Evolutionary conservation across 139 green algal species (phyloP).

Genomic region (Klebsormidium nitens): DNA sequence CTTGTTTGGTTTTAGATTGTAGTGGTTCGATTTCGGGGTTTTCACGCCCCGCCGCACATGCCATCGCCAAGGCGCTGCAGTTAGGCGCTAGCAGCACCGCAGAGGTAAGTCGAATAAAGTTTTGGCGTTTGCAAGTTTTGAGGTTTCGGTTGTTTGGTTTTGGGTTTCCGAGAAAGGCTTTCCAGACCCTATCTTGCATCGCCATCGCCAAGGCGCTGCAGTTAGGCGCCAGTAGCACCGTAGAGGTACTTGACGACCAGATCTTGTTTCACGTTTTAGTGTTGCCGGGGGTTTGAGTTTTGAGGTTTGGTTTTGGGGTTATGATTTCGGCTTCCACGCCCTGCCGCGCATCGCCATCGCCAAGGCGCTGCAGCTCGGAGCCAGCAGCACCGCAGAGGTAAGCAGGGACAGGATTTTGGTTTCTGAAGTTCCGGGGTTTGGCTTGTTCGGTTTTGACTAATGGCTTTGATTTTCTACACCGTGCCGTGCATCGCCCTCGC

Average conservation of each 20-base stretch:
- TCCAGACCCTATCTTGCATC: neutral
- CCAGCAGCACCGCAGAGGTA: conserved; percentile 49
- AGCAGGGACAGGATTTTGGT: neutral
- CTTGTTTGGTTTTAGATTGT: neutral
- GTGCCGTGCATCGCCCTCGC: conserved; percentile 31
- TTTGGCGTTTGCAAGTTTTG: neutral
- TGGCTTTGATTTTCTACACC: no score
- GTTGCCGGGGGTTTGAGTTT: neutral
- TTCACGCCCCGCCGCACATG: neutral
- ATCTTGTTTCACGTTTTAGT: neutral
- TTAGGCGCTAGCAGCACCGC: conserved; percentile 34
- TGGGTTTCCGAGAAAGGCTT: neutral
- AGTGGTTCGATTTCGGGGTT: neutral
- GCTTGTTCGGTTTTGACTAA: neutral
- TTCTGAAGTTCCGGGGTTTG: neutral
- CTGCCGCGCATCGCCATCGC: conserved; percentile 31
- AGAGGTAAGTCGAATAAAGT: neutral
- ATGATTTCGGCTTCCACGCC: conserved; percentile 34
- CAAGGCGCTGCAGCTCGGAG: conserved; percentile 53
- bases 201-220: neutral
- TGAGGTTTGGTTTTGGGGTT: no score
- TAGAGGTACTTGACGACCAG: no score
- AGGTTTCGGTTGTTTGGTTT: neutral
- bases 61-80: neutral
- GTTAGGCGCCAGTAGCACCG: conserved; percentile 33